Evolutionary conservation across 2,329 filamentous ascomycete species (phyloP).

Genomic region (Aspergillus sp.): DNA sequence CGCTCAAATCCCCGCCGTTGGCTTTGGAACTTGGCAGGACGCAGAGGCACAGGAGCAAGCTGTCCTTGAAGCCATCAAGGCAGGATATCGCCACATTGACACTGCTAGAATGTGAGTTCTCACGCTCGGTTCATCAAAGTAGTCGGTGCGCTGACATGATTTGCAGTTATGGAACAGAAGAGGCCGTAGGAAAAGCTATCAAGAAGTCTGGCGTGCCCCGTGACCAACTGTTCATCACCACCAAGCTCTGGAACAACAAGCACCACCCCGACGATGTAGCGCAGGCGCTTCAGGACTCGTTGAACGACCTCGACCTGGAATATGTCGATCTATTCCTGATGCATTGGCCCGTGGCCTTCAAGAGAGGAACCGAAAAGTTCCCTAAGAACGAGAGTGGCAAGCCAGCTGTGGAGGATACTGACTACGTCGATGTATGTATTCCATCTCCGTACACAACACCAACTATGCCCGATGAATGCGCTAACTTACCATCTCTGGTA

Average conservation of each 20-base stretch:
- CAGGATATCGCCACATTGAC: constrained; percentile 59
- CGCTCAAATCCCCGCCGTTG: constrained; percentile 50
- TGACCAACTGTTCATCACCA: constrained; percentile 65
- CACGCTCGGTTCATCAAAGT: neutral
- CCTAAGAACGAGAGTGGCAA: constrained; percentile 49
- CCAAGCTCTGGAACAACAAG: constrained; percentile 68
- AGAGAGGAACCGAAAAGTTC: constrained; percentile 49
- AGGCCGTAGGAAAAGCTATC: constrained; percentile 66
- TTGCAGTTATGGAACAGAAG: constrained; percentile 61
- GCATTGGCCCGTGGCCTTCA: constrained; percentile 63
- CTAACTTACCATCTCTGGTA: constrained; percentile 12
- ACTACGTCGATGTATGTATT: constrained; percentile 51
- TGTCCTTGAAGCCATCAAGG: constrained; percentile 50
- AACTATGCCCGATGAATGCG: neutral
- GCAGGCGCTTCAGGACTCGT: constrained; percentile 60
- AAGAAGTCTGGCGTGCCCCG: constrained; percentile 65
- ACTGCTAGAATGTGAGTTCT: constrained; percentile 47
- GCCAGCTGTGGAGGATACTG: constrained; percentile 44
- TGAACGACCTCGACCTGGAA: constrained; percentile 64
- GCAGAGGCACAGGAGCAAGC: constrained; percentile 52
- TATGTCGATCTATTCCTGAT: constrained; percentile 72
- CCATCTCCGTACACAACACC: neutral
- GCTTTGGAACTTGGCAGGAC: constrained; percentile 59
- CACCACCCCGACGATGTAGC: constrained; percentile 64
- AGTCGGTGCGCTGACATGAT: neutral